These are phyloP conservation scores for Anastatica hierochuntica DNA, from an alignment of 345 rosid genomes.

Conservation along the genomic window DNA sequence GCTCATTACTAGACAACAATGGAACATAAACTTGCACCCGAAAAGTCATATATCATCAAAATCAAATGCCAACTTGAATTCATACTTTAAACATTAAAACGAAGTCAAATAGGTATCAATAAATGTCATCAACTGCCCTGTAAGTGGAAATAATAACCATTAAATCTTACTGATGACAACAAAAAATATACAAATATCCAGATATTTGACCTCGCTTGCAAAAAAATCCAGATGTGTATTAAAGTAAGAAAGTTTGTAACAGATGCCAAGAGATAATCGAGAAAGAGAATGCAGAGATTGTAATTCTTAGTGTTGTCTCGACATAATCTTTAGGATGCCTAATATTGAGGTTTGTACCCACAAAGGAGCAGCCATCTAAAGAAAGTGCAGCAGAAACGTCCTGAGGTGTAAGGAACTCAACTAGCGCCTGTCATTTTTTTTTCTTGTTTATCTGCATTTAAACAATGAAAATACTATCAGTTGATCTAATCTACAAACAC, in stretches of 20 bases:
- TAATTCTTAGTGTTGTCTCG: slow-evolving; percentile 66
- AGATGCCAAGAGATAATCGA: slow-evolving; percentile 9
- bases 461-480: slow-evolving; percentile 5
- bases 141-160: background rate
- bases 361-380: slow-evolving; percentile 57
- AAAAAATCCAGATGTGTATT: slow-evolving; percentile 10
- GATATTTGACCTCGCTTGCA: background rate
- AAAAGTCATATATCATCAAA: background rate
- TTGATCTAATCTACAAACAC: slow-evolving; percentile 10
- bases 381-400: slow-evolving; percentile 92
- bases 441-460: slow-evolving; percentile 67
- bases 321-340: slow-evolving; percentile 83
- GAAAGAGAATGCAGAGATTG: slow-evolving; percentile 14
- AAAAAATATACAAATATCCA: background rate
- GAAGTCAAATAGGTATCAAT: background rate
- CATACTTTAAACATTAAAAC: background rate
- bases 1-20: slow-evolving; percentile 3
- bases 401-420: slow-evolving; percentile 91
- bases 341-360: slow-evolving; percentile 56
- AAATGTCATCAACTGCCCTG: background rate
- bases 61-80: slow-evolving; percentile 1
- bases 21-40: background rate
- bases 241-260: background rate
- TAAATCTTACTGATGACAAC: slow-evolving; percentile 14
- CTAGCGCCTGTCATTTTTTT: slow-evolving; percentile 73